Base-by-base conservation (phyloP, 23 red algal species). In the Gracilariopsis chorda region DNA sequence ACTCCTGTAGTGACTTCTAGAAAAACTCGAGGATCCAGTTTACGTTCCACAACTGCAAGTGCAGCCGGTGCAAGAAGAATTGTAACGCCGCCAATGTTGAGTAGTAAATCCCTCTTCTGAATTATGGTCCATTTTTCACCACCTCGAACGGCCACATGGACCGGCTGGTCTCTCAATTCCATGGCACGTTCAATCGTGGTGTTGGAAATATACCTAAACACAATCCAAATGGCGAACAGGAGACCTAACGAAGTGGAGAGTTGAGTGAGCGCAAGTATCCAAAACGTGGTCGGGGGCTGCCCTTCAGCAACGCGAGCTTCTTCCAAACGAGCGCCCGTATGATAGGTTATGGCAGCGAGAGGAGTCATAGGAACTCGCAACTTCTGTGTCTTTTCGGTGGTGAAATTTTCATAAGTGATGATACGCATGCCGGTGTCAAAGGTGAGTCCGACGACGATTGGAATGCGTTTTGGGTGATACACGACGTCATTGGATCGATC, bases 351-450 rank as follows among this genome's bases (percentile, higher is more conserved):
- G 13, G 60, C 82, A 7, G 40, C 82, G 60, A 86, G 28, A 20
- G 82, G 82, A 20, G 82, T 86, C 62, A 86, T 67, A 12, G 82
- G 82, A 7, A 82, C 77, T 39, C 80, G 53, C 25, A 64, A 48
- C 4, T 68, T 58, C 72, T 33, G 35, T 1, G 48, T 77, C 19
- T 77, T 49, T 14, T 78, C 72, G 25, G 72, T 53, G 11, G 59
- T 60, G 27, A 67, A 43, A 11, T 60, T 23, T 2, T 84, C 59
- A 13, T 55, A 59, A 13, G 51, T 59, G 17, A 47, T 49, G 28
- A 84, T 20, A 28, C 80, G 80, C 46, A 84, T 67, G 24, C 80
- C 80, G 20, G 51, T 63, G 42, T 63, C 80, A 62, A 84, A 84
- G 5, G 80, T 57, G 13, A 84, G 14, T 7, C 80, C 80, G 37